These are phyloP conservation scores for Candida glucosophila DNA, from an alignment of 1,139 yeast species.

Conservation along the genomic window DNA sequence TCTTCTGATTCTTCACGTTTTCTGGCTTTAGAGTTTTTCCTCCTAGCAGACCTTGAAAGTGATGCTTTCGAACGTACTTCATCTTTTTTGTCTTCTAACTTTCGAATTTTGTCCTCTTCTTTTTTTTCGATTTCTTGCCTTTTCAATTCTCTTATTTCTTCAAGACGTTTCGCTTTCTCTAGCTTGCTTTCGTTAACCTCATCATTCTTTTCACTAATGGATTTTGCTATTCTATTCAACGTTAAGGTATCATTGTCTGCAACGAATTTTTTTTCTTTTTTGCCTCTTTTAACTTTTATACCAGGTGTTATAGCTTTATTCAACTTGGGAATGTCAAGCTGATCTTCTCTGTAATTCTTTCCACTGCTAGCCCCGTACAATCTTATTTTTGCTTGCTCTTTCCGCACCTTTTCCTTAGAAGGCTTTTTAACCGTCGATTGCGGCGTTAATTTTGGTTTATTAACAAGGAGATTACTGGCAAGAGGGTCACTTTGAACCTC, in stretches of 20 bases:
- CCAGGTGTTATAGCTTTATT: conserved; percentile 86
- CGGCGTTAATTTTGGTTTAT: conserved; percentile 54
- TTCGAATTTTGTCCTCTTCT: conserved; percentile 60
- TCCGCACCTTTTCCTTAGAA: conserved; percentile 47
- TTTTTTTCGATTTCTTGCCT: conserved; percentile 79
- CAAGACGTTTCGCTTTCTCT: conserved; percentile 82
- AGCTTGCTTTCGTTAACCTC: conserved; percentile 80
- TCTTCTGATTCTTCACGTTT: conserved; percentile 25
- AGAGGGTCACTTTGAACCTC: conserved; percentile 57
- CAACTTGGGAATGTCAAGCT: conserved; percentile 66
- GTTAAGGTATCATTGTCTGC: conserved; percentile 62
- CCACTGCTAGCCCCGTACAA: conserved; percentile 65
- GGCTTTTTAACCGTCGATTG: conserved; percentile 47
- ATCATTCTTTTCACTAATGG: conserved; percentile 78
- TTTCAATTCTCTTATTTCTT: conserved; percentile 81
- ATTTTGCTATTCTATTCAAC: conserved; percentile 59
- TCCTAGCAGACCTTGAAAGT: conserved; percentile 58
- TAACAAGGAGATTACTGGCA: conserved; percentile 57
- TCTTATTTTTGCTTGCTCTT: conserved; percentile 55
- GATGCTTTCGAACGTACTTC: conserved; percentile 69
- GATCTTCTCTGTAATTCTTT: conserved; percentile 65
- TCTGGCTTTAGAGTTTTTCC: conserved; percentile 56
- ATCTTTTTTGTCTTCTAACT: conserved; percentile 67
- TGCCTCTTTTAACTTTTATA: conserved; percentile 66
- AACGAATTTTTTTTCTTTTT: conserved; percentile 88